phyloP scores from a whole-genome alignment of 768 basidiomycete species.

The Vishniacozyma victoriae region DNA sequence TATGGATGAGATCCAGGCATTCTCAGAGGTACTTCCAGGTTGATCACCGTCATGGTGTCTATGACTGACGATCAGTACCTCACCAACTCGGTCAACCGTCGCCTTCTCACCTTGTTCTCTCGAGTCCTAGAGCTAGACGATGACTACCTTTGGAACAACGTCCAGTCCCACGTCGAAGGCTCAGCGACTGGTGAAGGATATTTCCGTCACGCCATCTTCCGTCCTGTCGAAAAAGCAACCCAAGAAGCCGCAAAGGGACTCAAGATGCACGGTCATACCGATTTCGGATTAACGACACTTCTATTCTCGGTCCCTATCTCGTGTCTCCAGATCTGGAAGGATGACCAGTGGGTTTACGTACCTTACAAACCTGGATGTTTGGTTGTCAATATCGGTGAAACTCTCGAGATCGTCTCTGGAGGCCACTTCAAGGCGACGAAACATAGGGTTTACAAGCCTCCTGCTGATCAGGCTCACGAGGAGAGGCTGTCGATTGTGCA shows the following conservation, averaged over 20 bases:
- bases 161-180: slow-evolving; percentile 24
- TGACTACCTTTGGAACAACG: slow-evolving; percentile 23
- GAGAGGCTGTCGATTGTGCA: slow-evolving; percentile 27
- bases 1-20: slow-evolving; percentile 26
- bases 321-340: slow-evolving; percentile 20
- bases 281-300: slow-evolving; percentile 15
- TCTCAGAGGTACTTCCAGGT: slow-evolving; percentile 3
- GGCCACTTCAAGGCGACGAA: slow-evolving; percentile 37
- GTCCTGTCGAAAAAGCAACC: slow-evolving; percentile 9
- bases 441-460: slow-evolving; percentile 26
- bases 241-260: slow-evolving; percentile 7
- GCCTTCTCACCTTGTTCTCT: slow-evolving; percentile 19
- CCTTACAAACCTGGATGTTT: slow-evolving; percentile 19
- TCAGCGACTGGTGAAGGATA: slow-evolving; percentile 20
- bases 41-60: not conserved
- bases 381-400: slow-evolving; percentile 27
- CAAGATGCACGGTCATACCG: slow-evolving; percentile 25
- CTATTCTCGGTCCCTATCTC: slow-evolving; percentile 23
- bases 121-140: slow-evolving; percentile 26
- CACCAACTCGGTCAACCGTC: slow-evolving; percentile 25
- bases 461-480: slow-evolving; percentile 15
- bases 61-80: slow-evolving; percentile 7
- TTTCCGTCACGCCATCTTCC: slow-evolving; percentile 18
- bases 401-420: slow-evolving; percentile 27
- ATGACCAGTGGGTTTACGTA: slow-evolving; percentile 23